Evolutionary conservation across 345 rosid species (phyloP).

Genomic region (Viola odorata): DNA sequence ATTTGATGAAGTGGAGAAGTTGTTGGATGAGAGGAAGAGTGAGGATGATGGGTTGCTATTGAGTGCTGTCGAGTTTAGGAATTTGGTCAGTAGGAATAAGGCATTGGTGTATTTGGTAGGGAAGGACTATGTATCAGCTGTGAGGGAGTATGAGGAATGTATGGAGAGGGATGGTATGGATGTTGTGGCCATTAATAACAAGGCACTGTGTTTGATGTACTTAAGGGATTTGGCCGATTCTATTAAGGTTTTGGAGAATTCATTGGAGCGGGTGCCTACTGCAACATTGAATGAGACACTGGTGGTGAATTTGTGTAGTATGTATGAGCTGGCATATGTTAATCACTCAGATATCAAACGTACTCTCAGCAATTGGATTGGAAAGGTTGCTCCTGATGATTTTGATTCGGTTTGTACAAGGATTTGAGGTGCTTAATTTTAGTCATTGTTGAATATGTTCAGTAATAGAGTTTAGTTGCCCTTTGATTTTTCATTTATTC

Average conservation of each 20-base stretch:
- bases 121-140: slow-evolving; percentile 89
- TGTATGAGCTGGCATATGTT: slow-evolving; percentile 96
- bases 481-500: no score
- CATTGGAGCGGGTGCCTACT: slow-evolving; percentile 80
- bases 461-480: neutral
- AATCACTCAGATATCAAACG: slow-evolving; percentile 78
- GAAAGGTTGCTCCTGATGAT: slow-evolving; percentile 89
- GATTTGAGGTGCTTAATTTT: slow-evolving; percentile 42
- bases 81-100: slow-evolving; percentile 74
- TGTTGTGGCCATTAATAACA: slow-evolving; percentile 71
- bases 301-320: slow-evolving; percentile 89
- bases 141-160: slow-evolving; percentile 83
- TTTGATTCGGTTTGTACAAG: slow-evolving; percentile 85
- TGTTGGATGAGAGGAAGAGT: slow-evolving; percentile 32
- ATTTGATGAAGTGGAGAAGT: slow-evolving; percentile 48
- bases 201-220: slow-evolving; percentile 89
- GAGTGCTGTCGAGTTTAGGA: slow-evolving; percentile 51
- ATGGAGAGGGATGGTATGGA: slow-evolving; percentile 80
- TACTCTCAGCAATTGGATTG: slow-evolving; percentile 82
- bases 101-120: slow-evolving; percentile 77
- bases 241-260: slow-evolving; percentile 81
- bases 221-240: slow-evolving; percentile 82
- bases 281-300: slow-evolving; percentile 80
- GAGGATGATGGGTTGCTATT: slow-evolving; percentile 15
- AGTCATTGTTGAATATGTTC: neutral